Evolutionary conservation across 139 green algal genomes (phyloP).

Genomic region (Edaphochlamys debaryana): DNA sequence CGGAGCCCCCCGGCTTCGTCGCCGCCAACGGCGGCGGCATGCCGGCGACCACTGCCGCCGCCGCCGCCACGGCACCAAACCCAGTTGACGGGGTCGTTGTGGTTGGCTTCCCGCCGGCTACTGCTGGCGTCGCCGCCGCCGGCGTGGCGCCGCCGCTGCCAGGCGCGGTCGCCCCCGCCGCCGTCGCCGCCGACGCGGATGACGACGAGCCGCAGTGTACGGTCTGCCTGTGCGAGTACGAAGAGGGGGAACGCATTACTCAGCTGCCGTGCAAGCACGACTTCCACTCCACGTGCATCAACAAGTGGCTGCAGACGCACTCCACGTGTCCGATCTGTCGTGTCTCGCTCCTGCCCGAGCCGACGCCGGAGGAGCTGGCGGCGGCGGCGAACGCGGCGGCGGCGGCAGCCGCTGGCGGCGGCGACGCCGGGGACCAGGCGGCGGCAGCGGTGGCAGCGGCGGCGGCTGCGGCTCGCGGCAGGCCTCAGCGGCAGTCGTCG

Average conservation of each 20-base stretch:
- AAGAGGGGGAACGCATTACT: slow-evolving; percentile 68
- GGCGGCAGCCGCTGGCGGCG: no score
- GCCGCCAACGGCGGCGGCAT: background rate
- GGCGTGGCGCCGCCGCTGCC: background rate
- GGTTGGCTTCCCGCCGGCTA: background rate
- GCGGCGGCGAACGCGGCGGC: background rate
- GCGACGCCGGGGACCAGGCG: background rate
- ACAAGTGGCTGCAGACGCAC: slow-evolving; percentile 65
- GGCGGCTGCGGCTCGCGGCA: no score
- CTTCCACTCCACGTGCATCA: slow-evolving; percentile 67
- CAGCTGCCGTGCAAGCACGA: slow-evolving; percentile 68
- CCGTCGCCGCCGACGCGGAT: no score
- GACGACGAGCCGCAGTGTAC: slow-evolving; percentile 64
- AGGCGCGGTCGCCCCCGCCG: background rate
- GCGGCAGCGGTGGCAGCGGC: background rate
- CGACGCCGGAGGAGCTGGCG: background rate
- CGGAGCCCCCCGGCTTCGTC: no score
- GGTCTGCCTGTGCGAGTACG: slow-evolving; percentile 84
- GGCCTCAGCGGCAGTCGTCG: no score
- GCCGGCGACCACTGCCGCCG: background rate
- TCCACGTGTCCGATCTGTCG: slow-evolving; percentile 82
- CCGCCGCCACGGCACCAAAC: background rate
- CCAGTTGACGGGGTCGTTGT: background rate
- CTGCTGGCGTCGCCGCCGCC: background rate
- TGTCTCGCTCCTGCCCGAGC: slow-evolving; percentile 47